Evolutionary conservation across 306 rosid species (phyloP).

Genomic region (Citrullus colocynthis): DNA sequence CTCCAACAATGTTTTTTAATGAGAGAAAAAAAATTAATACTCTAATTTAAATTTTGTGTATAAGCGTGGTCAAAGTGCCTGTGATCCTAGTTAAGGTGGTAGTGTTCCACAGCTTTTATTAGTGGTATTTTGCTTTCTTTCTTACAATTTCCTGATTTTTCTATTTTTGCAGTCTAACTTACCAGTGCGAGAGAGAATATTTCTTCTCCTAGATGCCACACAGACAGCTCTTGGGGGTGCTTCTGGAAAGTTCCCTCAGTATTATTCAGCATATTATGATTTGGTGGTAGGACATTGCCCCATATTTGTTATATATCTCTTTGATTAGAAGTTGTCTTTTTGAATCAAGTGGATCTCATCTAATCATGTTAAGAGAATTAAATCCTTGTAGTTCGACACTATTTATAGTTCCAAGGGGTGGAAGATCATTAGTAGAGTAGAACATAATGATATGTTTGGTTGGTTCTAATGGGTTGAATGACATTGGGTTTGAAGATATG

Average conservation of each 20-base stretch:
- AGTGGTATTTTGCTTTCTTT: neutral
- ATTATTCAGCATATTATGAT: conserved; percentile 75
- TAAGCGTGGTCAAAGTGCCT: neutral
- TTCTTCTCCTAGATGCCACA: conserved; percentile 91
- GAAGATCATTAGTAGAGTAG: neutral
- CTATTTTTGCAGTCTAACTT: conserved; percentile 60
- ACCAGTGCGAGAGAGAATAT: conserved; percentile 73
- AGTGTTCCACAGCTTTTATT: neutral
- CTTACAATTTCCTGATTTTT: neutral
- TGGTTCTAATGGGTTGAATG: neutral
- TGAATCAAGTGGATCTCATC: neutral
- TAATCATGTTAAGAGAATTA: neutral
- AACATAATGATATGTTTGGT: neutral
- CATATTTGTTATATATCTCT: neutral
- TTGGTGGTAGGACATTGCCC: conserved; percentile 64
- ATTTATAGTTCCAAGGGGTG: neutral
- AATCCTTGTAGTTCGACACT: neutral
- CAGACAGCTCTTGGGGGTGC: conserved; percentile 97
- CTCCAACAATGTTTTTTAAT: too few species aligned
- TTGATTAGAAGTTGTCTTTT: neutral
- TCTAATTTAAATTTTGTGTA: neutral
- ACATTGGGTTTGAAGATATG: too few species aligned
- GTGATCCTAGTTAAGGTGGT: too few species aligned
- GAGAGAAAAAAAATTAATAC: neutral
- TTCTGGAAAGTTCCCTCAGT: conserved; percentile 88